Evolutionary conservation across 2,329 filamentous ascomycete genomes (phyloP).

Genomic region (Claviceps arundinis): DNA sequence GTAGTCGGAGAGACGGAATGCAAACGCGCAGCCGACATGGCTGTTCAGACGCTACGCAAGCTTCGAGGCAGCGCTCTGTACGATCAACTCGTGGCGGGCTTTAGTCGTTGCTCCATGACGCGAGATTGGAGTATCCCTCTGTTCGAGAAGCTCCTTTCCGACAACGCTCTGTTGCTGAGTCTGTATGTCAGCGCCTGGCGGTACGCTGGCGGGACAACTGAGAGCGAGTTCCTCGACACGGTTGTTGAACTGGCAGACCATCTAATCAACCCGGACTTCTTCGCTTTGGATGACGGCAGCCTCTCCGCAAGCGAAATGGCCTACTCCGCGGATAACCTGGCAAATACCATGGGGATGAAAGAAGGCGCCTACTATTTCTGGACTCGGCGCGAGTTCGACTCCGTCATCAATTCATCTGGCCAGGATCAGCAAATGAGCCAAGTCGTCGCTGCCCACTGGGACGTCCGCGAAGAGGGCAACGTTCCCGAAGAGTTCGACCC

Average conservation of each 20-base stretch:
- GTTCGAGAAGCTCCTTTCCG: conserved; percentile 94
- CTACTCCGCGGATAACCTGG: conserved; percentile 55
- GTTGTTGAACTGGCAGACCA: conserved; percentile 81
- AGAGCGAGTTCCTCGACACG: conserved; percentile 61
- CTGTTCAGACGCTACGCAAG: conserved; percentile 62
- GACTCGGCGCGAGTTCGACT: conserved; percentile 76
- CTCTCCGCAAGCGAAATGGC: conserved; percentile 86
- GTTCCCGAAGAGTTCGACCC: conserved; percentile 71
- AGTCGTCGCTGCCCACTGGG: conserved; percentile 73
- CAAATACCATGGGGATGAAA: conserved; percentile 68
- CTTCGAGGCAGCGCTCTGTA: conserved; percentile 47
- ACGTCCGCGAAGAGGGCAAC: conserved; percentile 73
- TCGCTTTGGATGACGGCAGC: conserved; percentile 55
- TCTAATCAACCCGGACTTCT: conserved; percentile 48
- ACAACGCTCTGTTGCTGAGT: conserved; percentile 75
- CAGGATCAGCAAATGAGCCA: conserved; percentile 45
- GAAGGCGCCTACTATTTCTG: conserved; percentile 94
- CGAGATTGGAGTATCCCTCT: conserved; percentile 87
- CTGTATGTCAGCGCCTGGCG: conserved; percentile 82
- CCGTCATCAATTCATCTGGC: conserved; percentile 39
- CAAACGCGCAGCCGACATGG: conserved; percentile 62
- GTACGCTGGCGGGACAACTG: conserved; percentile 32
- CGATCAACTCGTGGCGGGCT: conserved; percentile 43
- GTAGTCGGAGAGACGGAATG: conserved; percentile 79
- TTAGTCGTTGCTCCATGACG: conserved; percentile 73